Evolutionary conservation across 352 stramenopile genomes (phyloP).

Genomic region (Globisporangium irregulare): DNA sequence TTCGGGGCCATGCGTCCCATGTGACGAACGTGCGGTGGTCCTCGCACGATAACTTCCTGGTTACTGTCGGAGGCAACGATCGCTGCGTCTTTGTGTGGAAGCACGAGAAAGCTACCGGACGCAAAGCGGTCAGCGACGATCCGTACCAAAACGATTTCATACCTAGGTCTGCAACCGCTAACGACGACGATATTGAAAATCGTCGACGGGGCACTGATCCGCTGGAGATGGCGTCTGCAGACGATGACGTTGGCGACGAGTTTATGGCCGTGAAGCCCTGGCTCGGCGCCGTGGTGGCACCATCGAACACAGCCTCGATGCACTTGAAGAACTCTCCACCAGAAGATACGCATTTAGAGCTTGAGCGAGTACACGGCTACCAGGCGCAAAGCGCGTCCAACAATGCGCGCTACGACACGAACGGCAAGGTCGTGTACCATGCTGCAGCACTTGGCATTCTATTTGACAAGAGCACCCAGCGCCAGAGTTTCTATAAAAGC

Average conservation of each 20-base stretch:
- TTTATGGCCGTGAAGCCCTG: constrained; percentile 91
- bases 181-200: neutral
- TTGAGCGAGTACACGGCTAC: constrained; percentile 76
- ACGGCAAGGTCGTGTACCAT: constrained; percentile 71
- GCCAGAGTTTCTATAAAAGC: constrained; percentile 54
- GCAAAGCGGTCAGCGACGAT: constrained; percentile 4
- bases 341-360: constrained; percentile 42
- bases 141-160: constrained; percentile 3
- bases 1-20: constrained; percentile 74
- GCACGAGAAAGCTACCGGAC: constrained; percentile 27
- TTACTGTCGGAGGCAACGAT: constrained; percentile 80
- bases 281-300: constrained; percentile 76
- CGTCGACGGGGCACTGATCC: constrained; percentile 23
- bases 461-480: constrained; percentile 42
- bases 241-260: constrained; percentile 69
- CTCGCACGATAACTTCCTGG: constrained; percentile 47
- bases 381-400: constrained; percentile 72
- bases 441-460: constrained; percentile 74
- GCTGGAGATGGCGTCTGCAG: constrained; percentile 23
- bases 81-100: constrained; percentile 75
- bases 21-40: constrained; percentile 80
- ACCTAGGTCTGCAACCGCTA: neutral
- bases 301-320: constrained; percentile 39
- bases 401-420: constrained; percentile 66
- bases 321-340: constrained; percentile 36